Base-by-base conservation (phyloP, 805 yeast genomes). In the Spathaspora boniae region DNA sequence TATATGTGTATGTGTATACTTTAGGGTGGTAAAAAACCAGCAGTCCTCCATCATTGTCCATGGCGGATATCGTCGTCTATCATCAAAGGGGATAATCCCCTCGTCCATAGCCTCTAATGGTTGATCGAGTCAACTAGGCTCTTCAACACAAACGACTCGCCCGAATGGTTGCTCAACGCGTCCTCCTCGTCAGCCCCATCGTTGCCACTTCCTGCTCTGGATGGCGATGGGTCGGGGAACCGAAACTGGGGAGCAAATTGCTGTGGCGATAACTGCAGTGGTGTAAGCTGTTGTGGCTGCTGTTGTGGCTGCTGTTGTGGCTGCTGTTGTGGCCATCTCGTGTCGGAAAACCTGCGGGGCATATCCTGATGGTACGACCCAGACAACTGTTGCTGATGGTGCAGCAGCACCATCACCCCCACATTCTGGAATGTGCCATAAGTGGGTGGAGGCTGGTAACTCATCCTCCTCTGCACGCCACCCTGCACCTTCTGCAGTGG, bases 61-160 rank as follows among this genome's bases (percentile, higher is more conserved):
- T n/a, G n/a, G n/a, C n/a, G n/a, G n/a, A n/a, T n/a, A n/a, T n/a
- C n/a, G n/a, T n/a, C n/a, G n/a, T n/a, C n/a, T n/a, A n/a, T n/a
- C n/a, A n/a, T n/a, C n/a, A n/a, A n/a, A n/a, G n/a, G n/a, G n/a
- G n/a, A n/a, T n/a, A n/a, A n/a, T n/a, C n/a, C n/a, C n/a, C 14
- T 11, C 31, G 19, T 14, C 31, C 14, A 17, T 26, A 12, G 12
- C 6, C 22, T 14, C 17, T 23, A 62, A 35, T 60, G 60, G 45
- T 65, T 60, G 27, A 66, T 60, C 17, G 67, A 64, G 39, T 66
- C 71, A 31, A 65, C 70, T 40, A 66, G 57, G 12, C 67, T 59
- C 43, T 65, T 58, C 44, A 64, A 50, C 35, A 66, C 66, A 38
- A 60, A 57, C 34, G 56, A 51, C 21, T 45, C 55, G 4, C 36